Percentiles rank a stretch among this genome's conserved stretches.
These are phyloP conservation scores for Rosa lucieae DNA, from an alignment of 306 rosid species.

Conservation along the genomic window DNA sequence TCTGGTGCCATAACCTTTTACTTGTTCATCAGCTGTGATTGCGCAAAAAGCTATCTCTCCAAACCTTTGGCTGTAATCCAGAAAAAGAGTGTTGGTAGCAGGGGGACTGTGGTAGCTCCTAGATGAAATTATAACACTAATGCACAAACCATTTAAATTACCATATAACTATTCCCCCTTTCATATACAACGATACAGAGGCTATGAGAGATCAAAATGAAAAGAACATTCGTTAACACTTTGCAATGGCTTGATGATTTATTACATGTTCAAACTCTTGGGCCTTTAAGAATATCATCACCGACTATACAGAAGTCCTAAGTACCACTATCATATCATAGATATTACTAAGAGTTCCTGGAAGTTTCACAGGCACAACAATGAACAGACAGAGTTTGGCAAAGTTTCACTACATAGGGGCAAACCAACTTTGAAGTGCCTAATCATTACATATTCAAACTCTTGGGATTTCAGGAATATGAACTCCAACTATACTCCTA, in stretches of 20 bases:
- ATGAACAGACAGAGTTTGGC: neutral
- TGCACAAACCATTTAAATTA: neutral
- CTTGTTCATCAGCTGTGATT: slow-evolving; percentile 96
- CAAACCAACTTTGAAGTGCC: neutral
- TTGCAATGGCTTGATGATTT: neutral
- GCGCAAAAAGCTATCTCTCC: slow-evolving; percentile 98
- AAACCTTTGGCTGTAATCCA: slow-evolving; percentile 68
- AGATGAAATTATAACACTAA: neutral
- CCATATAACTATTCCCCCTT: neutral
- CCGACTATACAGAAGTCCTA: neutral
- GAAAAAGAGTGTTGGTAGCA: slow-evolving; percentile 21
- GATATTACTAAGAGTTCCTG: neutral
- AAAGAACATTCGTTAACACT: neutral
- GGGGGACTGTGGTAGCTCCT: slow-evolving; percentile 7
- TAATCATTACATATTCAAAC: neutral
- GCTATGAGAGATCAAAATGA: neutral
- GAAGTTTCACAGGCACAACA: neutral
- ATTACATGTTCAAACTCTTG: neutral
- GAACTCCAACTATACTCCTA: neutral
- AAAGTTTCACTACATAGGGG: neutral
- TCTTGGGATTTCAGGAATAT: neutral
- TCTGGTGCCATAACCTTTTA: slow-evolving; percentile 95
- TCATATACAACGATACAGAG: neutral
- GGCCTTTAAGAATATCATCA: neutral
- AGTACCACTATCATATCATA: neutral